A percentile compares a stretch with the other conserved stretches of the same genome.
Conservation (phyloP, 768 basidiomycete genomes). For the Mycena haematopus region DNA sequence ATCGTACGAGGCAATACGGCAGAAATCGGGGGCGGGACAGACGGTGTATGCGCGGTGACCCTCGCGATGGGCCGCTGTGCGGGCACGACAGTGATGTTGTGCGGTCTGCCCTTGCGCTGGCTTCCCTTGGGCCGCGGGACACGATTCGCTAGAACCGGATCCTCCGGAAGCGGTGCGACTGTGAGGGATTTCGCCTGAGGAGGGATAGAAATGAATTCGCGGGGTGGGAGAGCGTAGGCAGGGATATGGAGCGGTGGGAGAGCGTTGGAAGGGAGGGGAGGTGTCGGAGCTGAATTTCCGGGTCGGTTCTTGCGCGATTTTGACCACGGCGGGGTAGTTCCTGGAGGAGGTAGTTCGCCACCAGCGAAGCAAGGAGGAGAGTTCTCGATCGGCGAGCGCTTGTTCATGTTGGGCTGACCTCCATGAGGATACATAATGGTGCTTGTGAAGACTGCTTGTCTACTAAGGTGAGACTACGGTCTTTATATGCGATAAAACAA, state of each 20-base stretch:
- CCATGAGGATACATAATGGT: slow-evolving; percentile 1
- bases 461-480: too few relatives aligned
- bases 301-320: neutral
- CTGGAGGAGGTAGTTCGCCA: neutral
- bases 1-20: neutral
- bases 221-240: neutral
- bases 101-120: slow-evolving; percentile 1
- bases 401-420: neutral
- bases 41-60: slow-evolving; percentile 11
- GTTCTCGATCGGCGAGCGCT: slow-evolving; percentile 11
- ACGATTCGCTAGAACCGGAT: slow-evolving; percentile 2
- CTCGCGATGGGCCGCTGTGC: slow-evolving; percentile 8
- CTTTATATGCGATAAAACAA: slow-evolving; percentile 8
- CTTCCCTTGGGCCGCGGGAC: neutral
- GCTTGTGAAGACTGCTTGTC: neutral
- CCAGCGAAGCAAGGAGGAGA: neutral
- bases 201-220: slow-evolving; percentile 12
- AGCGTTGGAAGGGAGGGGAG: neutral
- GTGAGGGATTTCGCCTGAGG: slow-evolving; percentile 9
- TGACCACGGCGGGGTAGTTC: slow-evolving; percentile 7
- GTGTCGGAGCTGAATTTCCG: neutral
- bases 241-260: neutral
- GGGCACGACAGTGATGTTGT: slow-evolving; percentile 7
- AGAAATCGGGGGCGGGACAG: slow-evolving; percentile 4
- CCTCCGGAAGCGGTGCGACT: slow-evolving; percentile 7